phyloP scores from a whole-genome alignment of 257 asterid species.

The Misopates orontium region DNA sequence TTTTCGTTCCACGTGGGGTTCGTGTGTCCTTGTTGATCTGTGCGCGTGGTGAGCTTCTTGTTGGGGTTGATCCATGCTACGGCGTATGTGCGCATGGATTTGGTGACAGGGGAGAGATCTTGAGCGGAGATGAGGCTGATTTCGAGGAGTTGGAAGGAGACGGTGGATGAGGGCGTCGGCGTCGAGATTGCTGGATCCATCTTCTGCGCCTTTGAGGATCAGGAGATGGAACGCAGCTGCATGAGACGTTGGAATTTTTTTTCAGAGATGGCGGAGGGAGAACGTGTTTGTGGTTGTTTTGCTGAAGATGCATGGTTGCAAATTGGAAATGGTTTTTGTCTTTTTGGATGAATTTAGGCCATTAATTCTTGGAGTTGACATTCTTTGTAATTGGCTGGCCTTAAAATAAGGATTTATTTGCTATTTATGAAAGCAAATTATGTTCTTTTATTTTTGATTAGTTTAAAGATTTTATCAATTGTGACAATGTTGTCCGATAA shows the following conservation, averaged over 20 bases:
- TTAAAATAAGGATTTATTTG: conserved; percentile 6
- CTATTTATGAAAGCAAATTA: background rate
- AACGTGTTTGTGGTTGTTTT: conserved; percentile 1
- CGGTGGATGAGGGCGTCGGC: conserved; percentile 40
- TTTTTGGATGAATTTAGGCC: conserved; percentile 37
- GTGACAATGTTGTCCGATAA: too few species aligned
- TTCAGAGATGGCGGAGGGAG: conserved; percentile 15
- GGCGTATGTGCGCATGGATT: conserved; percentile 67
- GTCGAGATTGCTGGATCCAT: conserved; percentile 47
- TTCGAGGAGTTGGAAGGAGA: conserved; percentile 42
- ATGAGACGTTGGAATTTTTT: conserved; percentile 4
- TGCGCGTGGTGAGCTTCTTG: conserved; percentile 46
- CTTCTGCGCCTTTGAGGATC: conserved; percentile 21
- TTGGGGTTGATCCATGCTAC: conserved; percentile 54
- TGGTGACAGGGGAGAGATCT: conserved; percentile 54
- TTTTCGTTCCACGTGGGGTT: conserved; percentile 79
- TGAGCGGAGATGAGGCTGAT: conserved; percentile 74
- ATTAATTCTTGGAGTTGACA: conserved; percentile 23
- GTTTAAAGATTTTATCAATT: too few species aligned
- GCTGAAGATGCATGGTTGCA: conserved; percentile 30
- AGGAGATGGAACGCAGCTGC: conserved; percentile 16
- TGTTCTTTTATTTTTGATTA: too few species aligned
- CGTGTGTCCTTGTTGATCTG: conserved; percentile 49
- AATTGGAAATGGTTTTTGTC: conserved; percentile 4
- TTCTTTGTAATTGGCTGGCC: conserved; percentile 28